Conservation (phyloP, 441 rosid genomes). For the Capsella rubella region DNA sequence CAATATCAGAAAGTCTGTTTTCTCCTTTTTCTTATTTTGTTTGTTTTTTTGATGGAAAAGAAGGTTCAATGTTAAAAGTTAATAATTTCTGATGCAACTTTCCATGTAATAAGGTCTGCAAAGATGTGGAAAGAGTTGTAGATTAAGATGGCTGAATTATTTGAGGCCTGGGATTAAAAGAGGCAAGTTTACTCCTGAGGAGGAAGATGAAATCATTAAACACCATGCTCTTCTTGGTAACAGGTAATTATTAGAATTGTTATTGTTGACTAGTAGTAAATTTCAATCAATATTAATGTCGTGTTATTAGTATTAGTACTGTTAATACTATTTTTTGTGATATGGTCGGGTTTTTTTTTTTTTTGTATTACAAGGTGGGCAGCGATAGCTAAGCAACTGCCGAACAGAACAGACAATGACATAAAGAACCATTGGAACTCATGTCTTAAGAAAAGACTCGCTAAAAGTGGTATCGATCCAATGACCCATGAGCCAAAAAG, state of each 20-base stretch:
- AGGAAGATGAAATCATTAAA: slow-evolving; percentile 56
- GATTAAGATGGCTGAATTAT: slow-evolving; percentile 68
- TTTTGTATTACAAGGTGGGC: slow-evolving; percentile 44
- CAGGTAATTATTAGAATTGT: slow-evolving; percentile 44
- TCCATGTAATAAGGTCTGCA: slow-evolving; percentile 47
- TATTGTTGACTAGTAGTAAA: not conserved
- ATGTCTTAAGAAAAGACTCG: slow-evolving; percentile 85
- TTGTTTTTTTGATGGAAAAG: slow-evolving; percentile 1
- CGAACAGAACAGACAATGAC: slow-evolving; percentile 94
- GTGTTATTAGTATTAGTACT: no score
- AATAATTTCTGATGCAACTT: not conserved
- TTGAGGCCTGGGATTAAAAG: slow-evolving; percentile 66
- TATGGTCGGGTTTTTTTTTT: not conserved
- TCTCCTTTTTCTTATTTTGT: not conserved
- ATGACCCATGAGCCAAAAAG: slow-evolving; percentile 68
- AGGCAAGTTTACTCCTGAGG: slow-evolving; percentile 58
- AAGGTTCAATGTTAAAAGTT: not conserved
- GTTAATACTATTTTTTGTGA: not conserved
- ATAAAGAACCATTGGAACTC: slow-evolving; percentile 98
- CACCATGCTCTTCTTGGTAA: slow-evolving; percentile 64
- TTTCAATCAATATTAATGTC: no score
- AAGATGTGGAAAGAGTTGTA: slow-evolving; percentile 67
- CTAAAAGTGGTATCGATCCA: slow-evolving; percentile 85
- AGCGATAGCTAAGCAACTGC: slow-evolving; percentile 51
- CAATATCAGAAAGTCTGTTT: not conserved